phyloP scores from a whole-genome alignment of 805 yeast species.

The Kregervanrija fluxuum region DNA sequence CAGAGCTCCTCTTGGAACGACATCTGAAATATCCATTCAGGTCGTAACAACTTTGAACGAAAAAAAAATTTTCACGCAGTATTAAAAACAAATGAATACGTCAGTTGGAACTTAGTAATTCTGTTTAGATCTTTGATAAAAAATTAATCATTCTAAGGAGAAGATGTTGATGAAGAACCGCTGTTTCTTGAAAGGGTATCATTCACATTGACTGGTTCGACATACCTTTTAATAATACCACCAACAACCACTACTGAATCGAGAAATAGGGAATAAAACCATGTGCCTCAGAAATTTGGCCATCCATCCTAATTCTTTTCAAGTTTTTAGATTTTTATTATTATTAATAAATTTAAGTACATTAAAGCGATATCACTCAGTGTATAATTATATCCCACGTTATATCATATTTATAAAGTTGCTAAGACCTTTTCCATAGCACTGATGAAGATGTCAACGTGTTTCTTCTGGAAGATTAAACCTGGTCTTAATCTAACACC shows the following conservation, averaged over 20 bases:
- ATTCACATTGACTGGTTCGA: conserved; percentile 27
- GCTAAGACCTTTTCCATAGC: conserved; percentile 32
- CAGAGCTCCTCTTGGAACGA: conserved; percentile 17
- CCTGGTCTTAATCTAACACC: conserved; percentile 80
- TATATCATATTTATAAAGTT: conserved; percentile 12
- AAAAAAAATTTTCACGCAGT: conserved; percentile 27
- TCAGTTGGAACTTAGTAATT: conserved; percentile 11
- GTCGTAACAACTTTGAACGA: conserved; percentile 28
- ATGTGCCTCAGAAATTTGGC: no score
- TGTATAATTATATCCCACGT: background rate
- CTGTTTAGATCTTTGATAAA: conserved; percentile 12
- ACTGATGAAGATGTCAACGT: conserved; percentile 59
- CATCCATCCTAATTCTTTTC: no score
- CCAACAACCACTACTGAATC: conserved; percentile 13
- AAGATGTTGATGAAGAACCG: conserved; percentile 22
- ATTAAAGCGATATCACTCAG: no score
- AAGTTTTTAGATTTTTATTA: no score
- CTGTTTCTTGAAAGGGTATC: conserved; percentile 24
- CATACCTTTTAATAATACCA: conserved; percentile 20
- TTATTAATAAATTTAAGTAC: no score
- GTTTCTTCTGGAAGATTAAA: conserved; percentile 70
- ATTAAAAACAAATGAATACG: conserved; percentile 24
- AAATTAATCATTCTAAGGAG: conserved; percentile 14
- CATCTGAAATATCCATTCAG: conserved; percentile 20
- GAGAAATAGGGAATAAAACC: no score